phyloP scores from a whole-genome alignment of 192 early-diverging fungal genomes.

The Backusella morwellensis region DNA sequence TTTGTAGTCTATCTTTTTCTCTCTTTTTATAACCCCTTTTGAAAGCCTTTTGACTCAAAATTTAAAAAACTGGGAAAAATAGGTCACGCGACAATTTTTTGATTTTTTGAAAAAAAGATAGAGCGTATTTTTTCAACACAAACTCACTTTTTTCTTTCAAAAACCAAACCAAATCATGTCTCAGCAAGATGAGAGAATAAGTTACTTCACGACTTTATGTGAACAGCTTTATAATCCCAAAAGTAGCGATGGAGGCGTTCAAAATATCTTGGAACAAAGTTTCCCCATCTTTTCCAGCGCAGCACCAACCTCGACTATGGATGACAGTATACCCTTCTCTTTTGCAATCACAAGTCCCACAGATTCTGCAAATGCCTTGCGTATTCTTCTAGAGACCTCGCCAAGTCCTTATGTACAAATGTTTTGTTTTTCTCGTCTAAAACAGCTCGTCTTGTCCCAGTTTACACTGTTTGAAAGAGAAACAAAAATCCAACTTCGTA shows the following conservation, averaged over 20 bases:
- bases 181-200: slow-evolving; percentile 21
- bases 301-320: background rate
- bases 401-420: slow-evolving; percentile 63
- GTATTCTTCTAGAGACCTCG: slow-evolving; percentile 57
- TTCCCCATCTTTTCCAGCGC: slow-evolving; percentile 62
- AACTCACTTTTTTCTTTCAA: background rate
- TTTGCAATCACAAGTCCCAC: slow-evolving; percentile 48
- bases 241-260: slow-evolving; percentile 56
- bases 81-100: background rate
- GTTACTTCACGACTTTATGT: slow-evolving; percentile 39
- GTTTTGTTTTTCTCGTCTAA: slow-evolving; percentile 57
- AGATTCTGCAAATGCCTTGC: slow-evolving; percentile 54
- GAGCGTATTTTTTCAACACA: no score
- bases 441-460: slow-evolving; percentile 50
- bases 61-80: background rate
- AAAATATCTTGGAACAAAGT: slow-evolving; percentile 67
- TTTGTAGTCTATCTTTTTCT: background rate
- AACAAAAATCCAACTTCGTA: slow-evolving; percentile 30
- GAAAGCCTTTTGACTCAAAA: background rate
- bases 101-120: background rate
- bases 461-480: slow-evolving; percentile 28
- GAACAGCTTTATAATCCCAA: slow-evolving; percentile 61
- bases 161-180: slow-evolving; percentile 6
- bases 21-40: background rate
- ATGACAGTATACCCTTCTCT: background rate